These are phyloP conservation scores for Cryptococcus deneoformans DNA, from an alignment of 1,284 basidiomycete species.

Conservation along the genomic window DNA sequence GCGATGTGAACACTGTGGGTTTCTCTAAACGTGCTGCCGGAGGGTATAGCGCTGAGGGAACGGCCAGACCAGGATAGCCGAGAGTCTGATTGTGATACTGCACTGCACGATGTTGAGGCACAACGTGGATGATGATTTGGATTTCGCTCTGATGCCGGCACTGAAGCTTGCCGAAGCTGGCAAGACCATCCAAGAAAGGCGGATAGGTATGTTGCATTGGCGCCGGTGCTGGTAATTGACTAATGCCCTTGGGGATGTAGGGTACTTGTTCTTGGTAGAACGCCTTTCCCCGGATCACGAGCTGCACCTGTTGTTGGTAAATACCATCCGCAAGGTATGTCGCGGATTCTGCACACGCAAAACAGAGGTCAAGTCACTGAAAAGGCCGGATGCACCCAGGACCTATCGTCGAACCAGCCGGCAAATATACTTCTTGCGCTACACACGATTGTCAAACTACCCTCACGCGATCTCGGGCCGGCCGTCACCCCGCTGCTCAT, in stretches of 20 bases:
- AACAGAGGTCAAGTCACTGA: background rate
- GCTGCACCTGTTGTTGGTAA: slow-evolving; percentile 42
- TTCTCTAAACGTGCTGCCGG: too few relatives aligned
- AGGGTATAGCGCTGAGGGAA: background rate
- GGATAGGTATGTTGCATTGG: slow-evolving; percentile 24
- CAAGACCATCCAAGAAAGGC: slow-evolving; percentile 22
- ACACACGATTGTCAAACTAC: slow-evolving; percentile 32
- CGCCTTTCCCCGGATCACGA: slow-evolving; percentile 35
- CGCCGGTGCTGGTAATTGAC: background rate
- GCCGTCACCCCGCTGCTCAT: slow-evolving; percentile 37
- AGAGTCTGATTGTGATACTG: slow-evolving; percentile 38
- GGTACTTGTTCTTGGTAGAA: slow-evolving; percentile 42
- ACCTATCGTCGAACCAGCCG: slow-evolving; percentile 27
- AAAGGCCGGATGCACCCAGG: slow-evolving; percentile 18
- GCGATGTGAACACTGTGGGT: slow-evolving; percentile 23
- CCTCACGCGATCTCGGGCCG: slow-evolving; percentile 37
- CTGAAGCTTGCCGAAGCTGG: slow-evolving; percentile 43
- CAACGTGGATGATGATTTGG: slow-evolving; percentile 9
- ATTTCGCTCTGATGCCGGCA: slow-evolving; percentile 40
- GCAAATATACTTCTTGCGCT: slow-evolving; percentile 37
- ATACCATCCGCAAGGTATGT: slow-evolving; percentile 45
- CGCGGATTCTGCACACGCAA: background rate
- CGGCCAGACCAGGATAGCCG: slow-evolving; percentile 26
- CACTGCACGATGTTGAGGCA: slow-evolving; percentile 25
- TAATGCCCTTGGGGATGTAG: slow-evolving; percentile 9